These are phyloP conservation scores for Beauveria sp. DNA, from an alignment of 2,329 filamentous ascomycete genomes.

Conservation along the genomic window DNA sequence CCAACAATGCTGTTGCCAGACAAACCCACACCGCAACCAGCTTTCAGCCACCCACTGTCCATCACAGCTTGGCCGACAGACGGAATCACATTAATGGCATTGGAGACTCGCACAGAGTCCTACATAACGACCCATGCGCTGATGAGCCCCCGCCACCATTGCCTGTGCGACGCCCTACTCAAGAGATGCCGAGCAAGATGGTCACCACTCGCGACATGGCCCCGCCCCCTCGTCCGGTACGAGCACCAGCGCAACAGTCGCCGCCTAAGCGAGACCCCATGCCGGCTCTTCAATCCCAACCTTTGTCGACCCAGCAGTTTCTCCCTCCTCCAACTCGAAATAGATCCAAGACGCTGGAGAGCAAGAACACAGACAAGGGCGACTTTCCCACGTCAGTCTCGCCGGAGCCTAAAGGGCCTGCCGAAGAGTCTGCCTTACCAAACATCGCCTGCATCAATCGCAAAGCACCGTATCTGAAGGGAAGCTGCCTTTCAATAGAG, in stretches of 20 bases:
- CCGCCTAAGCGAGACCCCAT: background rate
- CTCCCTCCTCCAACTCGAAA: conserved; percentile 24
- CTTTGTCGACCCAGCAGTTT: conserved; percentile 20
- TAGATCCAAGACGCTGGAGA: conserved; percentile 32
- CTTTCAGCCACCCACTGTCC: conserved; percentile 47
- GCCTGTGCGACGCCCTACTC: conserved; percentile 38
- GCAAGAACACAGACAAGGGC: conserved; percentile 20
- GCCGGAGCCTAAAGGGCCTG: conserved; percentile 35
- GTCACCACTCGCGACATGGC: background rate
- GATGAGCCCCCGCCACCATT: conserved; percentile 40
- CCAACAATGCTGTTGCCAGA: conserved; percentile 16
- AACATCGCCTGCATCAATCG: conserved; percentile 81
- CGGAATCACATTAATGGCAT: conserved; percentile 37
- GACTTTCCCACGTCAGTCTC: conserved; percentile 14
- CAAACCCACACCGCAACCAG: conserved; percentile 17
- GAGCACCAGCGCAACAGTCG: conserved; percentile 18
- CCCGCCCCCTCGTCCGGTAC: conserved; percentile 32
- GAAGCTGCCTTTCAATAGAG: conserved; percentile 65
- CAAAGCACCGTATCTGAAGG: conserved; percentile 65
- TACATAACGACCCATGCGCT: conserved; percentile 32
- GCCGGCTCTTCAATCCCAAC: conserved; percentile 9
- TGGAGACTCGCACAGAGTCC: conserved; percentile 30
- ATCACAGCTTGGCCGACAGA: conserved; percentile 37
- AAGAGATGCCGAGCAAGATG: conserved; percentile 13
- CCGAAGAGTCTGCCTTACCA: conserved; percentile 61